Percentiles rank a stretch among this genome's conserved stretches.
These are phyloP conservation scores for Colletotrichum tamarilloi DNA, from an alignment of 2,329 filamentous ascomycete species.

Conservation along the genomic window DNA sequence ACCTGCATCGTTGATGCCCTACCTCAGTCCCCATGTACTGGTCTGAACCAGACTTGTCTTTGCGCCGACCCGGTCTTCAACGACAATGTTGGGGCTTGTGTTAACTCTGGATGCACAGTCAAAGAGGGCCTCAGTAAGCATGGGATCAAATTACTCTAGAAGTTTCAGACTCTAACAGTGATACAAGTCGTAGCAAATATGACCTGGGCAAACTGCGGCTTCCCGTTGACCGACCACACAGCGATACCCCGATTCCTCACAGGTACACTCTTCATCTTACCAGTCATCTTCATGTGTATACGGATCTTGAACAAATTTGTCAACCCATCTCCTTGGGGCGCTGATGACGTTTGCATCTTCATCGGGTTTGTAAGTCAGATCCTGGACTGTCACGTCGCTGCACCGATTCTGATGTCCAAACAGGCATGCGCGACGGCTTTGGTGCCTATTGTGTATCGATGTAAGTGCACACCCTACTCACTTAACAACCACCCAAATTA, in stretches of 20 bases:
- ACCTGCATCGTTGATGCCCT: conserved; percentile 3
- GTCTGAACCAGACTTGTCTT: conserved; percentile 2
- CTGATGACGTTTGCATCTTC: background rate
- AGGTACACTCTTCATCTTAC: conserved; percentile 2
- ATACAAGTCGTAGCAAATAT: background rate
- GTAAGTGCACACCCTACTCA: background rate
- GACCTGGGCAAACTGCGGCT: conserved; percentile 10
- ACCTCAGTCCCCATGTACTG: conserved; percentile 2
- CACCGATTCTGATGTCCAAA: background rate
- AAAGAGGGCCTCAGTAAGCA: conserved; percentile 1
- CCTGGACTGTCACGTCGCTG: background rate
- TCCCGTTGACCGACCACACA: conserved; percentile 6
- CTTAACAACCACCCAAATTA: background rate
- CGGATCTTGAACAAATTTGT: background rate
- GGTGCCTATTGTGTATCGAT: background rate
- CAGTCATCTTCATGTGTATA: background rate
- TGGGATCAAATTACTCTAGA: too few relatives aligned
- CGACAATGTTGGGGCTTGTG: background rate
- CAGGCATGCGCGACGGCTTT: background rate
- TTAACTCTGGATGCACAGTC: background rate
- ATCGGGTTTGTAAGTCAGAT: background rate
- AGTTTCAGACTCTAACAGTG: background rate
- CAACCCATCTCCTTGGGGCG: conserved; percentile 1
- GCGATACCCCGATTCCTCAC: background rate
- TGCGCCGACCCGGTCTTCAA: background rate